Evolutionary conservation across 495 filamentous ascomycete species (phyloP).

Genomic region (Aspergillus wentii): DNA sequence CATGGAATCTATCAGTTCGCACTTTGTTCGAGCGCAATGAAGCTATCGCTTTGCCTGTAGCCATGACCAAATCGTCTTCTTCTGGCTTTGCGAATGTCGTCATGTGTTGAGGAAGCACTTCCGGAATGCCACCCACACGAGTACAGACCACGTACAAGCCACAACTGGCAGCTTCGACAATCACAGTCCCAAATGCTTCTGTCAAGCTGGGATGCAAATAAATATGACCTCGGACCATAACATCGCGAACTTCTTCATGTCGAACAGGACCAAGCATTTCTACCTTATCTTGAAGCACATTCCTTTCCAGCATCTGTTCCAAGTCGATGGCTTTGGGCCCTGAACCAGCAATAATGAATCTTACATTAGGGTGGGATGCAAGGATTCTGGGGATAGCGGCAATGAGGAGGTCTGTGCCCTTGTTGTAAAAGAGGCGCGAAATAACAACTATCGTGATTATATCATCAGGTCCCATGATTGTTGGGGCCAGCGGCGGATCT

Average conservation of each 20-base stretch:
- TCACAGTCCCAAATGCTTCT: constrained; percentile 95
- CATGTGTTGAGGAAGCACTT: constrained; percentile 91
- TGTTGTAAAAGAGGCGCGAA: constrained; percentile 97
- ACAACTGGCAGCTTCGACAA: constrained; percentile 94
- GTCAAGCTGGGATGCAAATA: constrained; percentile 94
- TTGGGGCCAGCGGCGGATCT: constrained; percentile 42
- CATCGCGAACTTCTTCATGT: constrained; percentile 93
- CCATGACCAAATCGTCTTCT: constrained; percentile 82
- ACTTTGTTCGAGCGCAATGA: constrained; percentile 77
- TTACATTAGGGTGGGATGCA: constrained; percentile 81
- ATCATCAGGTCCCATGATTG: constrained; percentile 68
- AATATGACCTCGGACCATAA: constrained; percentile 97
- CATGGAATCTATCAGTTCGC: constrained; percentile 89
- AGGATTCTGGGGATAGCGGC: constrained; percentile 92
- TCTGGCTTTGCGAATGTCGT: constrained; percentile 90
- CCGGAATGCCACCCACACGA: constrained; percentile 92
- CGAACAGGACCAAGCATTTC: constrained; percentile 87
- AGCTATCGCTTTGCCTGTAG: constrained; percentile 77
- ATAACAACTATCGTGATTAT: constrained; percentile 96
- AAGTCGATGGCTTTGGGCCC: constrained; percentile 96
- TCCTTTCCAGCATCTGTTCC: constrained; percentile 94
- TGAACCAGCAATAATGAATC: constrained; percentile 93
- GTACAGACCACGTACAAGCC: constrained; percentile 96
- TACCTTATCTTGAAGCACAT: constrained; percentile 91
- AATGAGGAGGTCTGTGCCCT: constrained; percentile 91